phyloP scores from a whole-genome alignment of 1,139 yeast species.

The Pichia sp. region DNA sequence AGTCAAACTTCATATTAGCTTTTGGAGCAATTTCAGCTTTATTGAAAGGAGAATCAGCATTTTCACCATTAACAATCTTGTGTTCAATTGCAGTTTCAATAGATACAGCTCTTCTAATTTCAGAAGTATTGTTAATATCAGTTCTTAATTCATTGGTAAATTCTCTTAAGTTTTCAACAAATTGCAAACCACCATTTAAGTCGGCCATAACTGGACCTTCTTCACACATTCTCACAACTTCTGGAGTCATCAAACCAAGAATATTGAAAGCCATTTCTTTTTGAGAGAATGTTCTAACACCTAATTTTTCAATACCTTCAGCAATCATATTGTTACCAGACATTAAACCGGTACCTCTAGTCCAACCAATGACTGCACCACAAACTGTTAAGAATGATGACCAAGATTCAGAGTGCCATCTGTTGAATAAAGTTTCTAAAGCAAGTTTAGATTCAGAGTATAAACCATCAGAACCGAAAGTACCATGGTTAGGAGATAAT shows the following conservation, averaged over 20 bases:
- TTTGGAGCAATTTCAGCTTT: constrained; percentile 79
- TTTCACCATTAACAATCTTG: constrained; percentile 84
- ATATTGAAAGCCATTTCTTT: constrained; percentile 99
- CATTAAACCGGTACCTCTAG: constrained; percentile 99
- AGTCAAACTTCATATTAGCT: constrained; percentile 88
- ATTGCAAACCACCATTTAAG: constrained; percentile 97
- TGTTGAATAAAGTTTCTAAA: constrained; percentile 91
- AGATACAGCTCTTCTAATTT: constrained; percentile 91
- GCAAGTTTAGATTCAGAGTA: constrained; percentile 96
- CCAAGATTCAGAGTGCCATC: constrained; percentile 99
- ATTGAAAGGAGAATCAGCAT: constrained; percentile 80
- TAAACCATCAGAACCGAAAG: constrained; percentile 95
- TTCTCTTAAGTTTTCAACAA: constrained; percentile 85
- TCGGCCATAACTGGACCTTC: constrained; percentile 95
- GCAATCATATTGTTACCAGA: constrained; percentile 95
- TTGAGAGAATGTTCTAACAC: constrained; percentile 97
- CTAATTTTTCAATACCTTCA: constrained; percentile 91
- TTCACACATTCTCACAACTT: constrained; percentile 81
- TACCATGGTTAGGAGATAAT: constrained; percentile 97
- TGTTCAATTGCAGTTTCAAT: constrained; percentile 91
- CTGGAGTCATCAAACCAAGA: constrained; percentile 87
- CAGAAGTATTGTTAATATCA: constrained; percentile 79
- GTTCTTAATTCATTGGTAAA: constrained; percentile 76
- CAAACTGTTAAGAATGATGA: constrained; percentile 87
- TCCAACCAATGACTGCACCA: constrained; percentile 99